Conservation (phyloP, 2,329 filamentous ascomycete genomes). For the Rutstroemia sp. region DNA sequence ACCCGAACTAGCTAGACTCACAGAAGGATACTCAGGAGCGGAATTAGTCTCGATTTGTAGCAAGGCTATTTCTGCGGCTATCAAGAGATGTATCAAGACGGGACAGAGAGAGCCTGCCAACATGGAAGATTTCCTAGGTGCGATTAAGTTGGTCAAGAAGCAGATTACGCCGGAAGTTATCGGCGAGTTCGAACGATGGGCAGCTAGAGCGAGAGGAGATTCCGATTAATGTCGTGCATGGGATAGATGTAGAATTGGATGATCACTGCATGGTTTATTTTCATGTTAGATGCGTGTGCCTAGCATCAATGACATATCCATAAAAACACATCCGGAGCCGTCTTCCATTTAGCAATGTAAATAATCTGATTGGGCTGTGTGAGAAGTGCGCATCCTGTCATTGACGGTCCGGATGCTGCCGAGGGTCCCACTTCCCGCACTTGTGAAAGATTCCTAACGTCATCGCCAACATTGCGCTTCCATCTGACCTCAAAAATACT, state of each 20-base stretch:
- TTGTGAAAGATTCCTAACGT: too few relatives aligned
- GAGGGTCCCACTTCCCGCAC: too few relatives aligned
- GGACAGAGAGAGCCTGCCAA: constrained; percentile 33
- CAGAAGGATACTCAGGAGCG: constrained; percentile 78
- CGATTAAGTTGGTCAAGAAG: constrained; percentile 41
- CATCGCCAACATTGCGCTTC: too few relatives aligned
- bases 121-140: constrained; percentile 39
- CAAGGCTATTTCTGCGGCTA: constrained; percentile 40
- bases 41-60: constrained; percentile 63
- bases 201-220: constrained; percentile 21
- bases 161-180: constrained; percentile 55
- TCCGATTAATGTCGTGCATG: constrained; percentile 10
- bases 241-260: neutral
- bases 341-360: too few relatives aligned
- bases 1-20: constrained; percentile 50
- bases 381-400: too few relatives aligned
- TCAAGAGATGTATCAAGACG: constrained; percentile 42
- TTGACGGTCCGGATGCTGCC: too few relatives aligned
- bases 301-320: too few relatives aligned
- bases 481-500: too few relatives aligned
- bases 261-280: neutral
- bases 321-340: too few relatives aligned
- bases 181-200: constrained; percentile 51
- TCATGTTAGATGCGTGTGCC: too few relatives aligned
- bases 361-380: too few relatives aligned